Evolutionary conservation across 1,284 basidiomycete genomes (phyloP).

Genomic region (Sphagnurus paluster): DNA sequence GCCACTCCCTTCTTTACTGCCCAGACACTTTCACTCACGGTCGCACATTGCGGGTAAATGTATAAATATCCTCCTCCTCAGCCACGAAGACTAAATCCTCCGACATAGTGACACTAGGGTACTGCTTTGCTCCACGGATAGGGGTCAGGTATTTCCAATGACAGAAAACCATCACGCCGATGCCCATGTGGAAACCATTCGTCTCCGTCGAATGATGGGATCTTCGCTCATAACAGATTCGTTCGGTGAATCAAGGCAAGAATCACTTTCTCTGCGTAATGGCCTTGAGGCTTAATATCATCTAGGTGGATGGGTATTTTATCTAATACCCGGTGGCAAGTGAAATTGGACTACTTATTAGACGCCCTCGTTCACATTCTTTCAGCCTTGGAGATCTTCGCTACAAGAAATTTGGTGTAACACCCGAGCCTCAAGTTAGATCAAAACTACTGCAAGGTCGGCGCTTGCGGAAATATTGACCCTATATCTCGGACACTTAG

Average conservation of each 20-base stretch:
- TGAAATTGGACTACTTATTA: conserved; percentile 9
- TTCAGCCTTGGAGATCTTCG: conserved; percentile 85
- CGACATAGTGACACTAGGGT: conserved; percentile 82
- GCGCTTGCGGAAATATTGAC: neutral
- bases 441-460: conserved; percentile 77
- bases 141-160: conserved; percentile 75
- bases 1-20: conserved; percentile 79
- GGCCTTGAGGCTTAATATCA: conserved; percentile 4
- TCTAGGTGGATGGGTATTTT: conserved; percentile 93
- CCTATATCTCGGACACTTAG: neutral
- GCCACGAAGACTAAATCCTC: conserved; percentile 6
- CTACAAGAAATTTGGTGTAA: conserved; percentile 90
- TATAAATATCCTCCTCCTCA: conserved; percentile 4
- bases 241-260: conserved; percentile 88
- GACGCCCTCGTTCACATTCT: conserved; percentile 8
- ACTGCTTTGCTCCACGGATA: conserved; percentile 74
- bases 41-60: conserved; percentile 89
- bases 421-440: conserved; percentile 92
- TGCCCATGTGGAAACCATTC: conserved; percentile 79
- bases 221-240: conserved; percentile 90
- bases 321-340: conserved; percentile 88
- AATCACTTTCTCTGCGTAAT: neutral
- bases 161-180: conserved; percentile 95
- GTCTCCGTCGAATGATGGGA: conserved; percentile 89
- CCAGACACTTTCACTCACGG: conserved; percentile 69